These are phyloP conservation scores for Zizania palustris DNA, from an alignment of 202 grass and related monocot genomes.

Conservation along the genomic window DNA sequence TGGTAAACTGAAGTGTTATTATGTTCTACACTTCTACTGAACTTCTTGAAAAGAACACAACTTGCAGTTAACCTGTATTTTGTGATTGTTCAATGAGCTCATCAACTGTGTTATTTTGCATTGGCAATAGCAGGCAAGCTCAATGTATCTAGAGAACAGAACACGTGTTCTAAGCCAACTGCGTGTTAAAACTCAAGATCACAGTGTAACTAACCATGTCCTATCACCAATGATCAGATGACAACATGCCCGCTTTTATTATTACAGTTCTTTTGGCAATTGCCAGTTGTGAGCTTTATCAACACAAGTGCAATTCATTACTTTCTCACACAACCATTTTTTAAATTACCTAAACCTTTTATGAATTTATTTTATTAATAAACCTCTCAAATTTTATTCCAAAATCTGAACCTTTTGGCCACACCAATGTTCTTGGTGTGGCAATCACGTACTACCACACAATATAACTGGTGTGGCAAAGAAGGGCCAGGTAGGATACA, in stretches of 20 bases:
- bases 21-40: background rate
- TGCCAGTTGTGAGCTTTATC: background rate
- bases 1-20: background rate
- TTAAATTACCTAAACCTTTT: too few species aligned
- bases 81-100: background rate
- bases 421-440: too few species aligned
- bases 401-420: too few species aligned
- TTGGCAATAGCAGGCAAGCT: background rate
- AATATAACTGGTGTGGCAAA: too few species aligned
- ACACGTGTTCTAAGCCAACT: background rate
- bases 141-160: conserved; percentile 10
- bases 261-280: background rate
- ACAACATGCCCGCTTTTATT: background rate
- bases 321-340: background rate
- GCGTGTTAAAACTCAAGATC: background rate
- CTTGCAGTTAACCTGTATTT: background rate
- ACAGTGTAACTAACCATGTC: background rate
- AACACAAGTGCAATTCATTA: conserved; percentile 12
- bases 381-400: too few species aligned
- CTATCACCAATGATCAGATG: background rate
- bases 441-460: too few species aligned
- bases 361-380: too few species aligned
- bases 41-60: conserved; percentile 5
- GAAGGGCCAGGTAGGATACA: too few species aligned
- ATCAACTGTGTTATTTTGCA: conserved; percentile 4